Evolutionary conservation across 106 monocot genomes (phyloP), one percentile per base, ranked within the genome.

Genomic region (Iris macrosiphon): DNA sequence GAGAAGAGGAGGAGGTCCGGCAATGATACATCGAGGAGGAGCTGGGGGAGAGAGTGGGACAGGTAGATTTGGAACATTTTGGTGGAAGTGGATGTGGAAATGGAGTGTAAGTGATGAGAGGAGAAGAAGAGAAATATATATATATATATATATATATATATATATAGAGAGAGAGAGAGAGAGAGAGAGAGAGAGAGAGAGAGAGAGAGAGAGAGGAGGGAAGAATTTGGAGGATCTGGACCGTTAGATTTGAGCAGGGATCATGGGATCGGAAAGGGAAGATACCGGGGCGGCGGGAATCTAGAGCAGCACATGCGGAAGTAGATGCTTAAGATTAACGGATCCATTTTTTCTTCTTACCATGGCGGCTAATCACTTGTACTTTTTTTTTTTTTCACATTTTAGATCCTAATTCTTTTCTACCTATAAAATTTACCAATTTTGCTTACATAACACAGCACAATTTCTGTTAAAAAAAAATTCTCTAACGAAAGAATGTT

Each of bases 201-300:
- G 9, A 2, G 16, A 18, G 21, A n/a, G 75, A 67, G n/a, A 54
- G 22, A 72, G 67, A 54, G 21, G 19, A 31, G 7, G 37, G 25
- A 56, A 59, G 73, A 69, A 77, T 81, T 69, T 73, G 40, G 29
- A 26, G 76, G 50, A 68, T 72, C 72, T 52, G 20, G 52, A 10
- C 56, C 34, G 67, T 42, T 49, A 20, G 21, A 53, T 52, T 24
- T 22, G 7, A 32, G 20, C 13, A 23, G 25, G 0, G n/a, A 17
- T 33, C 3, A 5, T 10, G 31, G 32, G n/a, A n/a, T n/a, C n/a
- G n/a, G n/a, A n/a, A n/a, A n/a, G 4, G 37, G 37, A 13, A 66
- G 57, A 70, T 70, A 43, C 69, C 40, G 49, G 49, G n/a, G 52
- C 61, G 35, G 55, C n/a, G n/a, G n/a, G n/a, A n/a, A n/a, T n/a